Percentiles rank a stretch among this genome's conserved stretches.
Conservation (phyloP, 768 basidiomycete species). For the Chiua virens region DNA sequence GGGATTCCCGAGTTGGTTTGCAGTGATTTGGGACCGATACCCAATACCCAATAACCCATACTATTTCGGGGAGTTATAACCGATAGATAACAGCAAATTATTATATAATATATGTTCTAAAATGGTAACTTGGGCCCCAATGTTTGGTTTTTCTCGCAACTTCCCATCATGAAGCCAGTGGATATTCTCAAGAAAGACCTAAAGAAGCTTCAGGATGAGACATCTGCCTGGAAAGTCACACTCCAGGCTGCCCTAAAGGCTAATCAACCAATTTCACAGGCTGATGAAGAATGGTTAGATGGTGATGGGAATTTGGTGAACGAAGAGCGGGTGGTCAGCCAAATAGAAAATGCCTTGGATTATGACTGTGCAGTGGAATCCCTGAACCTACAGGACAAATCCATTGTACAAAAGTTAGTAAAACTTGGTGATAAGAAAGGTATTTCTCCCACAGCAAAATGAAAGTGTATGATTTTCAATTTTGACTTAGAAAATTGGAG, state of each 20-base stretch:
- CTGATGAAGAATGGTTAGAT: slow-evolving; percentile 26
- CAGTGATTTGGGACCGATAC: too few relatives aligned
- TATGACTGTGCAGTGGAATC: slow-evolving; percentile 18
- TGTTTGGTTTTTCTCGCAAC: too few relatives aligned
- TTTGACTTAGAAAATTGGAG: too few relatives aligned
- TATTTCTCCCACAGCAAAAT: too few relatives aligned
- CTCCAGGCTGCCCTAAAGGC: slow-evolving; percentile 11
- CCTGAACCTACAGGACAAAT: background rate
- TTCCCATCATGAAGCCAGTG: slow-evolving; percentile 11
- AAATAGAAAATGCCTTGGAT: slow-evolving; percentile 15
- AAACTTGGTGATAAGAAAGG: too few relatives aligned
- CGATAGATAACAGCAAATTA: too few relatives aligned
- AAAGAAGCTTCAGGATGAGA: slow-evolving; percentile 11
- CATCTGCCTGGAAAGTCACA: slow-evolving; percentile 5
- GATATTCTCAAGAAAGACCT: slow-evolving; percentile 19
- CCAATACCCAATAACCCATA: too few relatives aligned
- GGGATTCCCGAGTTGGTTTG: too few relatives aligned
- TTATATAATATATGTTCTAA: too few relatives aligned
- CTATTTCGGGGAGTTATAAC: too few relatives aligned
- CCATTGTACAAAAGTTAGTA: slow-evolving; percentile 1
- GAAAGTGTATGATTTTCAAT: too few relatives aligned
- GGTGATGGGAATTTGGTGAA: slow-evolving; percentile 23
- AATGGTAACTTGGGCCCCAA: too few relatives aligned
- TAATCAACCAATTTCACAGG: slow-evolving; percentile 14
- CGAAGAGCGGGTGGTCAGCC: slow-evolving; percentile 20